Evolutionary conservation across 164 flowering plant genomes (phyloP), one percentile per base, ranked within the genome.

Genomic region (Chloranthus sessilifolius): DNA sequence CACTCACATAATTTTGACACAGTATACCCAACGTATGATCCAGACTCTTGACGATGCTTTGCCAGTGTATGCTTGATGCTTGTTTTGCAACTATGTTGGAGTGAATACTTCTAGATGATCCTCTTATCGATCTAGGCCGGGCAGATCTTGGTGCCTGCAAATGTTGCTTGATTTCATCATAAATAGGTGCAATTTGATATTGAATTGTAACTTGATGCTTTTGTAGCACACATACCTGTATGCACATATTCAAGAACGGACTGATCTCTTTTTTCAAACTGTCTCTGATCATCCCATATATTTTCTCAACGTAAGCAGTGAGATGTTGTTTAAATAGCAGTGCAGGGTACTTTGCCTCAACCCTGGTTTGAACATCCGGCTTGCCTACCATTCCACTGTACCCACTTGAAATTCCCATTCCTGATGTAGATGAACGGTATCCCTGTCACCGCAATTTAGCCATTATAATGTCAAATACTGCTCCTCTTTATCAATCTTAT

Each of bases 331-430:
- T 88, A 53, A 88, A 88, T 37, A 88, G 55, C 14, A 88, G 63
- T 10, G 95, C 97, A 23, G 95, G 97, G 63, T 88, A 88, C 58
- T 87, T 88, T 21, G 97, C 84, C 60, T 83, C 92, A 22, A 83
- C 75, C 64, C 73, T 81, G 50, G 77, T 67, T 59, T 70, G 65
- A 9, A 55, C 30, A 3, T 70, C 74, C 47, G 75, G 68, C 59
- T 72, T 77, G 33, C 77, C 83, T 50, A 66, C 79, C 83, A 83
- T 77, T 60, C 90, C 95, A 65, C 88, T 81, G 63, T 81, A 86
- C 29, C 95, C 90, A 67, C 73, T 75, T 24, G 92, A 86, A 40
- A 71, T 69, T 54, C 74, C 86, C 52, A 57, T 61, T 49, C 72
- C 58, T 53, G 71, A 23, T 42, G 90, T 63, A 43, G 84, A 63